These are phyloP conservation scores for Daldinia sp. DNA, from an alignment of 2,329 filamentous ascomycete species.

Conservation along the genomic window DNA sequence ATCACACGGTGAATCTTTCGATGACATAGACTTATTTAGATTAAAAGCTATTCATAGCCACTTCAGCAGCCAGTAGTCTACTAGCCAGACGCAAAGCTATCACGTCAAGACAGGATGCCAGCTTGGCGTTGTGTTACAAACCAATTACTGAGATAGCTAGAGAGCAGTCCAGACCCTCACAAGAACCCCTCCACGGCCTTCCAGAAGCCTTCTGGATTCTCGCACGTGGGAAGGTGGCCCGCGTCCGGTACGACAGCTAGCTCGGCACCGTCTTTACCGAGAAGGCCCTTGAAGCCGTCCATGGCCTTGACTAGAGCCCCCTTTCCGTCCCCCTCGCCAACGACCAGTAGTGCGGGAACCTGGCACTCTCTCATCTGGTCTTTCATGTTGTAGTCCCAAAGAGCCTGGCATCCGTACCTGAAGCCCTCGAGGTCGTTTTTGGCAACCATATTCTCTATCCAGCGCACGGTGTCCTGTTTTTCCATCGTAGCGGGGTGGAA, in stretches of 20 bases:
- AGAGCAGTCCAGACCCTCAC: conserved; percentile 45
- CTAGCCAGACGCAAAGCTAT: background rate
- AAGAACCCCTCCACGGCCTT: conserved; percentile 71
- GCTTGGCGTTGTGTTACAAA: conserved; percentile 1
- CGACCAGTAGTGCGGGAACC: conserved; percentile 76
- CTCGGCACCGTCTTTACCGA: conserved; percentile 67
- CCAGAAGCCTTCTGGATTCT: conserved; percentile 77
- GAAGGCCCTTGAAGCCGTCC: conserved; percentile 73
- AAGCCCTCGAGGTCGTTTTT: conserved; percentile 78
- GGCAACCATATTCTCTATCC: conserved; percentile 76
- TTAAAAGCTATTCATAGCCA: conserved; percentile 7
- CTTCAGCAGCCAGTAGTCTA: background rate
- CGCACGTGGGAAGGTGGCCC: conserved; percentile 88
- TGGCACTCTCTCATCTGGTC: conserved; percentile 64
- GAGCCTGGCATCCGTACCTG: conserved; percentile 73
- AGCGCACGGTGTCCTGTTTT: conserved; percentile 62
- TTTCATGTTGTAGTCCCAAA: conserved; percentile 78
- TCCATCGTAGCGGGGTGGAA: conserved; percentile 71
- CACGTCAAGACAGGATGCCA: background rate
- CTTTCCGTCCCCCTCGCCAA: conserved; percentile 77
- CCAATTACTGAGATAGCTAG: background rate
- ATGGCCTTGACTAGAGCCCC: conserved; percentile 81
- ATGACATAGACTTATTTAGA: background rate
- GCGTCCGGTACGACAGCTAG: conserved; percentile 76
- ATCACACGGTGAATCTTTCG: background rate